phyloP scores from a whole-genome alignment of 1,284 basidiomycete species.

The Athelia psychrophila region DNA sequence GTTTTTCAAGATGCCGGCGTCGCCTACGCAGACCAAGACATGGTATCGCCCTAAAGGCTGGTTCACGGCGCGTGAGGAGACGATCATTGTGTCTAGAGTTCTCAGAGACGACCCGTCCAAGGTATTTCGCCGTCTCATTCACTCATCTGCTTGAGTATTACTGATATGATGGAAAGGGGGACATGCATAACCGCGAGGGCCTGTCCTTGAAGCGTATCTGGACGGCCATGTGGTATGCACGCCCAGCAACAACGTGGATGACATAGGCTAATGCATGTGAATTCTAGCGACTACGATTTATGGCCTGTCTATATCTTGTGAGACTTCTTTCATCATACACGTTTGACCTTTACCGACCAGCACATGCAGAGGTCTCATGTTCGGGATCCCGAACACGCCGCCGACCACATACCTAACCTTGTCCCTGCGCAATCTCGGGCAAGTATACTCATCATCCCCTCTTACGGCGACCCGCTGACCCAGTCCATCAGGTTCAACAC shows the following conservation, averaged over 20 bases:
- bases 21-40: conserved; percentile 64
- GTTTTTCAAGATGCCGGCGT: conserved; percentile 69
- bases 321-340: conserved; percentile 8
- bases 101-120: conserved; percentile 72
- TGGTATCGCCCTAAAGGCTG: conserved; percentile 71
- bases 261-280: no score
- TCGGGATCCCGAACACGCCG: conserved; percentile 46
- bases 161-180: conserved; percentile 30
- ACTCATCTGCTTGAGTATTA: background rate
- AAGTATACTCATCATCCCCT: conserved; percentile 6
- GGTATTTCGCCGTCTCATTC: conserved; percentile 21
- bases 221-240: conserved; percentile 37
- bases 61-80: conserved; percentile 59
- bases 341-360: background rate
- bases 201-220: conserved; percentile 54
- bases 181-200: conserved; percentile 80
- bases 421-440: conserved; percentile 56
- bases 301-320: conserved; percentile 70
- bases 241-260: no score
- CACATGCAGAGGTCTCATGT: conserved; percentile 35
- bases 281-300: conserved; percentile 51
- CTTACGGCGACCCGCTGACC: background rate
- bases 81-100: conserved; percentile 56
- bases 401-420: conserved; percentile 60
- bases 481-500: conserved; percentile 47